These are phyloP conservation scores for Medicago lupulina DNA, from an alignment of 306 rosid genomes.

Conservation along the genomic window DNA sequence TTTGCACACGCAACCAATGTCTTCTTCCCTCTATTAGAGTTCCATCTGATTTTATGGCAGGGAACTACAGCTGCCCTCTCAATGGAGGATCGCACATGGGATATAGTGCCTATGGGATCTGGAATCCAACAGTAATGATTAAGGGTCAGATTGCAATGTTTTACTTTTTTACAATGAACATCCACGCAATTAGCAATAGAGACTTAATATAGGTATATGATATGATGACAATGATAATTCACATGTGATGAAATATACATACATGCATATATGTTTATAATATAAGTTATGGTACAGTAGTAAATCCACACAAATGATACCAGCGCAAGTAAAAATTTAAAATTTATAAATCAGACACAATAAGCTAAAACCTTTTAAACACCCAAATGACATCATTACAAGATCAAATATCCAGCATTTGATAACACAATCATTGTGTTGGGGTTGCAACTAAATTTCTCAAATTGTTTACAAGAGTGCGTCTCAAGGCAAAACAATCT, in stretches of 20 bases:
- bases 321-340: not conserved
- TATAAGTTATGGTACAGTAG: not conserved
- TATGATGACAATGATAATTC: not conserved
- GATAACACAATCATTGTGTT: conserved; percentile 2
- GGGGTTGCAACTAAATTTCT: not conserved
- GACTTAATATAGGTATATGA: conserved; percentile 22
- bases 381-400: not conserved
- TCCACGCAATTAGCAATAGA: conserved; percentile 6
- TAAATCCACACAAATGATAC: conserved; percentile 31
- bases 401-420: not conserved
- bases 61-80: conserved; percentile 65
- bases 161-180: conserved; percentile 14
- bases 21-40: conserved; percentile 52
- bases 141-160: conserved; percentile 23
- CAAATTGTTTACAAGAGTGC: not conserved
- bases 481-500: too few relatives aligned
- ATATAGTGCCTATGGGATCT: conserved; percentile 65
- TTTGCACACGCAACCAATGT: conserved; percentile 61
- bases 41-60: conserved; percentile 49
- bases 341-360: conserved; percentile 12
- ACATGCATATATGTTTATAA: conserved; percentile 5
- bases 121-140: conserved; percentile 43
- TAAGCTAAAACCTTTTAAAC: conserved; percentile 18
- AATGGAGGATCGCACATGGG: conserved; percentile 56
- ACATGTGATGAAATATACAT: not conserved